Base-by-base conservation (phyloP, 345 rosid species). In the Citropsis articulata region DNA sequence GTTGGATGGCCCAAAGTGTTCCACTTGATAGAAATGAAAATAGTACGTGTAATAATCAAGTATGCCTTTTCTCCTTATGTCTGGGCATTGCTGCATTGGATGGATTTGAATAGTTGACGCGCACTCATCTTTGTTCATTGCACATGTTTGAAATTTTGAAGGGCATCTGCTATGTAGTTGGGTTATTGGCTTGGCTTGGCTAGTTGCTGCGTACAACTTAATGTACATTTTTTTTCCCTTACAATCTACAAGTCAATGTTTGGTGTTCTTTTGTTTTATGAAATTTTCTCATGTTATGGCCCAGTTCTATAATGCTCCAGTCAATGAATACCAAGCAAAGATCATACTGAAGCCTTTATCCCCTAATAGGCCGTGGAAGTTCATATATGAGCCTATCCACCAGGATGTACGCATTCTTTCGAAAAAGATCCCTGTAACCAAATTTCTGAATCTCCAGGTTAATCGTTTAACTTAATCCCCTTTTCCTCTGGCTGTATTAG, bases 381-480 rank as follows among this genome's bases (percentile, higher is more conserved):
- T 95, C 61, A 72, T 88, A 36, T 93, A 83, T 40, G 99, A 92
- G 85, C 97, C 98, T 1, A 56, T 90, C 66, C 89, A 73, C 72
- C 94, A 92, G 73, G 94, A 95, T 69, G 83, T 95, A 30, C 88
- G 88, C 18, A 75, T 95, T 82, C 78, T 86, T 62, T 93, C 99
- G 0, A 93, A 91, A 85, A 95, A 93, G 88, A 93, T 95, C 62
- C 96, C 97, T 14, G 79, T 95, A 62, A 92, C 96, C 73, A 89
- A 85, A 78, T 95, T 89, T 81, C 88, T 95, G 56, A 89, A 84
- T 86, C 96, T 92, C 56, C 98, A 93, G 98, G 98, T 93, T 38
- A 78, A 25, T 72, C 66, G 60, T 38, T 73, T 61, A 35, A 57
- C 63, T 28, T 70, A 8, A 10, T 73, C 35, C 57, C 62, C 16